A percentile compares a stretch with the other conserved stretches of the same genome.
phyloP scores from a whole-genome alignment of 1,284 basidiomycete genomes.

The Pyrrhoderma lamaoense region DNA sequence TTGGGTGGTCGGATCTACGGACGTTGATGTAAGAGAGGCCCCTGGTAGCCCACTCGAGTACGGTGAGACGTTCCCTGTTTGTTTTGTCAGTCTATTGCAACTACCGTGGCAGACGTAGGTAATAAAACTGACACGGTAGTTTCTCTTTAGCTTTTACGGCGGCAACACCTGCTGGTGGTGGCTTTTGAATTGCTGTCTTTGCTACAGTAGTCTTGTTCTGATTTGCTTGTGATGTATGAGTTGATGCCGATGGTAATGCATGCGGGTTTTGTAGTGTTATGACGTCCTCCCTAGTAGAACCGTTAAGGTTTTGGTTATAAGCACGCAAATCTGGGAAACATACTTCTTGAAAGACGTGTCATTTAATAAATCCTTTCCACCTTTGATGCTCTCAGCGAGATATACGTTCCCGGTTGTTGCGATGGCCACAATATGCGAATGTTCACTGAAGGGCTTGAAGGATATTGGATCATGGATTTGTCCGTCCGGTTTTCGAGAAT shows the following conservation, averaged over 20 bases:
- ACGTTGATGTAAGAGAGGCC: conserved; percentile 90
- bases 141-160: conserved; percentile 46
- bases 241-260: conserved; percentile 53
- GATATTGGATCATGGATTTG: conserved; percentile 88
- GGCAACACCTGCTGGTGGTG: conserved; percentile 26
- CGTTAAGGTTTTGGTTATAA: no score
- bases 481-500: conserved; percentile 71
- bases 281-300: conserved; percentile 65
- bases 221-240: conserved; percentile 29
- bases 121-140: conserved; percentile 51
- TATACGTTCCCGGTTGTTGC: conserved; percentile 90
- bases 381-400: conserved; percentile 84
- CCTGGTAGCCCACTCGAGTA: conserved; percentile 88
- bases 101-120: not conserved
- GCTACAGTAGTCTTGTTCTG: conserved; percentile 29
- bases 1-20: conserved; percentile 72
- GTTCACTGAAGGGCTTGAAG: conserved; percentile 88
- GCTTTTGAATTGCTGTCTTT: conserved; percentile 23
- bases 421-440: conserved; percentile 87
- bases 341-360: conserved; percentile 85
- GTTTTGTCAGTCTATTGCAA: conserved; percentile 2
- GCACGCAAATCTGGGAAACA: no score
- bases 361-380: conserved; percentile 77
- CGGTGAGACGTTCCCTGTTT: conserved; percentile 81
- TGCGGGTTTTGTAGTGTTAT: conserved; percentile 91